Evolutionary conservation across 164 flowering plant species (phyloP), one percentile per base, ranked within the genome.

Genomic region (Echeveria elegans): DNA sequence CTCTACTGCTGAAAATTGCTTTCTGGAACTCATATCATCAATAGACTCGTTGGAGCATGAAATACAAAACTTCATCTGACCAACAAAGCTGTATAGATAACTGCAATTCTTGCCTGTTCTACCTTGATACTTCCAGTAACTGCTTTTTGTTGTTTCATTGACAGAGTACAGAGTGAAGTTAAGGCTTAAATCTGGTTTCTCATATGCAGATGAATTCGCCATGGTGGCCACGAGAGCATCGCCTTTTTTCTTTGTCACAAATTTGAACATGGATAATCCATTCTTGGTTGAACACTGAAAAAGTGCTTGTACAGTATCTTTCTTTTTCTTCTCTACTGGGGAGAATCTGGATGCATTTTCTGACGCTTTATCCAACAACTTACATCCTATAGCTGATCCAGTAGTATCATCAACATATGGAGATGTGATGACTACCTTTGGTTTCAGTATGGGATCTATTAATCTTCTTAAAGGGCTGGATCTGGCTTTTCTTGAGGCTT

Each of bases 401-500:
- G 65, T 38, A 23, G 72, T 80, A 14, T 67, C 63, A 26, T 71
- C 82, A n/a, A 66, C 63, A 23, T 71, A 53, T 66, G 66, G 60
- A 34, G 24, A 62, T 19, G 66, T 66, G 61, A 69, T 75, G 61
- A 68, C 64, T 19, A 75, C 69, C 77, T 72, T 87, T 58, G 84
- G 74, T 76, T 76, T 80, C 70, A 83, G 68, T 50, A 90, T 38
- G 52, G 97, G 98, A 61, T 85, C 92, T 19, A 93, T 71, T 36
- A 88, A 69, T 77, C 97, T 87, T 77, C 89, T 85, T 66, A 93
- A 73, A 38, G 98, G 91, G 70, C 96, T 53, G 18, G 86, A 77
- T 73, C 87, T 83, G 15, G 80, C 74, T 82, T 81, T 82, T 72
- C 66, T 71, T 32, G 69, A 64, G 41, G 73, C 67, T 52, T 53